A percentile compares a stretch with the other conserved stretches of the same genome.
These are phyloP conservation scores for Plasmodium billcollinsi DNA, from an alignment of 169 alveolate species.

Conservation along the genomic window DNA sequence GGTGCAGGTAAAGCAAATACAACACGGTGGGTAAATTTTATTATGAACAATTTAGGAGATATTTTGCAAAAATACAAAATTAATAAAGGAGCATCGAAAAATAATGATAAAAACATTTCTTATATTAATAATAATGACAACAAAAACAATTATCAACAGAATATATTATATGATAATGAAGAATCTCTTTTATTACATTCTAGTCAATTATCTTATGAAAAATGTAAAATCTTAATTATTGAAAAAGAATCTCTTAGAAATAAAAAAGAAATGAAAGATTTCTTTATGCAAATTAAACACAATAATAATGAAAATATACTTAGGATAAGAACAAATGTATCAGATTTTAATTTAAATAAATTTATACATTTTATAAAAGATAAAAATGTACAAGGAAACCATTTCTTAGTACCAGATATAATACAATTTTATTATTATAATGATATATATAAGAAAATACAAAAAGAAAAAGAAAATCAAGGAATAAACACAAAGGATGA, in stretches of 20 bases:
- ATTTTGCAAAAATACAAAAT: too few relatives aligned
- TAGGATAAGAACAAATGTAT: conserved; percentile 43
- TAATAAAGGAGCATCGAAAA: too few relatives aligned
- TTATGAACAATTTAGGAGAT: conserved; percentile 33
- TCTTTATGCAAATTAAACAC: conserved; percentile 47
- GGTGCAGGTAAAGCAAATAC: conserved; percentile 72
- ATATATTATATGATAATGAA: too few relatives aligned
- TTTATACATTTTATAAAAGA: conserved; percentile 14
- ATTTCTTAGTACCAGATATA: conserved; percentile 18
- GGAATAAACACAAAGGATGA: background rate
- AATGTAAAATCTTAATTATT: conserved; percentile 47
- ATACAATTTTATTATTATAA: conserved; percentile 43
- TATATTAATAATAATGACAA: too few relatives aligned
- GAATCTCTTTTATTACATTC: too few relatives aligned
- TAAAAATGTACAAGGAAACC: background rate
- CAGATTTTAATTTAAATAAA: conserved; percentile 19
- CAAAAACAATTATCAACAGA: too few relatives aligned
- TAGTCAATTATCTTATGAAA: background rate
- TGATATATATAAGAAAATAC: background rate
- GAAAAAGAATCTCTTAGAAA: conserved; percentile 56
- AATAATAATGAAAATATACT: conserved; percentile 16
- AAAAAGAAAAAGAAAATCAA: background rate
- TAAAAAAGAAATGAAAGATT: conserved; percentile 60
- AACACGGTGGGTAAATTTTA: conserved; percentile 61
- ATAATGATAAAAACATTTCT: too few relatives aligned